Conservation (phyloP, 2,329 filamentous ascomycete species). For the Bipolaris cookei region DNA sequence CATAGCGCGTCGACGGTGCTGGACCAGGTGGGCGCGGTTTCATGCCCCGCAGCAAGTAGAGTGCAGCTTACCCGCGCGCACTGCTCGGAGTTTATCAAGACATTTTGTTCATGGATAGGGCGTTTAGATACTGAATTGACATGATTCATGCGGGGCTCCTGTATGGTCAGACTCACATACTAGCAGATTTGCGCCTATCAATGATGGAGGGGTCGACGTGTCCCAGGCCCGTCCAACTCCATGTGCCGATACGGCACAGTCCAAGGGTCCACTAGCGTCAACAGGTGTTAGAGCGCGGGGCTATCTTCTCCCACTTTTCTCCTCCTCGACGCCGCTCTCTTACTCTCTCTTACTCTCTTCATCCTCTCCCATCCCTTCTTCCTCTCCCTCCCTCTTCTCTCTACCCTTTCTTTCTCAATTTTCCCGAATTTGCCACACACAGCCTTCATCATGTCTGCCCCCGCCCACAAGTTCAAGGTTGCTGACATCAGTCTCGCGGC, state of each 20-base stretch:
- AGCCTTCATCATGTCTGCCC: constrained; percentile 67
- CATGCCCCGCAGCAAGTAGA: constrained; percentile 7
- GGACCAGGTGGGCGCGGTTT: constrained; percentile 12
- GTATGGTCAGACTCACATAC: not conserved
- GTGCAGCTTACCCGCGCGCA: not conserved
- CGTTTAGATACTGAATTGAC: not conserved
- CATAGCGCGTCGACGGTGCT: constrained; percentile 9
- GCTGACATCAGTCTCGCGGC: constrained; percentile 95
- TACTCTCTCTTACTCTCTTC: constrained; percentile 20
- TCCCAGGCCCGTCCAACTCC: constrained; percentile 10
- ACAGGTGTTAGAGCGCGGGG: constrained; percentile 18
- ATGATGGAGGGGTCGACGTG: constrained; percentile 7
- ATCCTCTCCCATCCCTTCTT: constrained; percentile 13
- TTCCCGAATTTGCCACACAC: constrained; percentile 15
- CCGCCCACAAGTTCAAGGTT: constrained; percentile 96
- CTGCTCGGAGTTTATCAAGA: not conserved
- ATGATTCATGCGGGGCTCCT: not conserved
- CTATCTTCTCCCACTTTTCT: constrained; percentile 22
- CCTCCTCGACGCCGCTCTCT: constrained; percentile 8
- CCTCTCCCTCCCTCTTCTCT: constrained; percentile 20
- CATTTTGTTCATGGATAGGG: not conserved
- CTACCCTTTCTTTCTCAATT: constrained; percentile 15
- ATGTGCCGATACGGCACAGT: constrained; percentile 14
- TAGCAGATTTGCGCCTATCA: not conserved
- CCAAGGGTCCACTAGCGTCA: constrained; percentile 19